phyloP scores from a whole-genome alignment of 148 eudicot genomes.

The Euryodendron excelsum region DNA sequence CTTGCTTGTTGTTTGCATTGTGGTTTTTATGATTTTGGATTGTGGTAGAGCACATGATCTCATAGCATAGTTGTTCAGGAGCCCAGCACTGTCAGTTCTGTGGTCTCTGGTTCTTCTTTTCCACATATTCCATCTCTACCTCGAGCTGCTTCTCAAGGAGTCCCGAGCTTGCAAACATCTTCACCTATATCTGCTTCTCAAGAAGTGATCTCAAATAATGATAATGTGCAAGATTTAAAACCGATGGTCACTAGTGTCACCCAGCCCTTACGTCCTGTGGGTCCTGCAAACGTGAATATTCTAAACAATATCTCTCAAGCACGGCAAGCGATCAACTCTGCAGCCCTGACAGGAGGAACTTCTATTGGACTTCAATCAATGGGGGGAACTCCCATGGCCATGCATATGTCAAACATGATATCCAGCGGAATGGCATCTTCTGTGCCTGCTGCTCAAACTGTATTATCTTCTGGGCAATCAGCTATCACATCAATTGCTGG shows the following conservation, averaged over 20 bases:
- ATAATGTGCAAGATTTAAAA: conserved; percentile 60
- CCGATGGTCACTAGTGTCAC: conserved; percentile 57
- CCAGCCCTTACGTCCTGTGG: conserved; percentile 62
- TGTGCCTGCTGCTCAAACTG: conserved; percentile 59
- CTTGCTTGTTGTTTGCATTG: neutral
- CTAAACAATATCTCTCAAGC: conserved; percentile 83
- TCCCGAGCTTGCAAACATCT: conserved; percentile 65
- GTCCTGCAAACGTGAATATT: conserved; percentile 53
- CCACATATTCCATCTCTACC: conserved; percentile 63
- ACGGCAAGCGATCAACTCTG: conserved; percentile 51
- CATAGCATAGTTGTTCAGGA: conserved; percentile 51
- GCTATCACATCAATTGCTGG: conserved; percentile 52
- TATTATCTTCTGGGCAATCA: conserved; percentile 71
- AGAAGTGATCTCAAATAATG: conserved; percentile 48
- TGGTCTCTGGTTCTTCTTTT: conserved; percentile 52
- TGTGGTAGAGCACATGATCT: conserved; percentile 9
- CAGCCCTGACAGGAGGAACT: conserved; percentile 60
- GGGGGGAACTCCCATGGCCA: conserved; percentile 67
- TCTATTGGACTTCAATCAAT: conserved; percentile 76
- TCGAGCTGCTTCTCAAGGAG: conserved; percentile 63
- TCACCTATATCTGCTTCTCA: conserved; percentile 75
- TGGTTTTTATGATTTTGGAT: conserved; percentile 1
- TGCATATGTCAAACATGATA: conserved; percentile 88
- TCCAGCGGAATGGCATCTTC: conserved; percentile 80
- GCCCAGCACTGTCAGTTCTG: conserved; percentile 66